These are phyloP conservation scores for Marasmius oreades DNA, from an alignment of 1,284 basidiomycete genomes.

Conservation along the genomic window DNA sequence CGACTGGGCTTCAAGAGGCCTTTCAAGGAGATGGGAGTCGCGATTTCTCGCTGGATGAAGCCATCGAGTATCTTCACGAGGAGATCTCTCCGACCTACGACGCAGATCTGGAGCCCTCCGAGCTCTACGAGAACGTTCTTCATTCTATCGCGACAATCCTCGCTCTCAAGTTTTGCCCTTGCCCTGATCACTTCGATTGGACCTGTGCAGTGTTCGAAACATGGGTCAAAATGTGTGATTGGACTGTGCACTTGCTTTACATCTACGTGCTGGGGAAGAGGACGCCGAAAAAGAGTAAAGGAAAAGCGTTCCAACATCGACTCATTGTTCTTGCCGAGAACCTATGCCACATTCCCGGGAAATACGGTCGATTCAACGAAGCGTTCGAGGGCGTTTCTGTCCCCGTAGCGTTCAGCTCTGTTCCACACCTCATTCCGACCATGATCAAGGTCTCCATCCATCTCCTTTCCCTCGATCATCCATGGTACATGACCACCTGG, in stretches of 20 bases:
- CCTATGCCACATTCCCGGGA: not conserved
- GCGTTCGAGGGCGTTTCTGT: not conserved
- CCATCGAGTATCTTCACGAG: not conserved
- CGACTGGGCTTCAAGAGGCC: not conserved
- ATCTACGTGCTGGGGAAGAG: not conserved
- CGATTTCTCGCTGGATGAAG: not conserved
- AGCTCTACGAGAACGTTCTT: not conserved
- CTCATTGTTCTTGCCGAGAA: not conserved
- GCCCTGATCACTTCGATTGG: not conserved
- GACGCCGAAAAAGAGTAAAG: not conserved
- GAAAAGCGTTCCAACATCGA: not conserved
- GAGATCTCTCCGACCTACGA: not conserved
- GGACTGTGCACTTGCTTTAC: not conserved
- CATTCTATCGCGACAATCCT: not conserved
- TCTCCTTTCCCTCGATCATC: not conserved
- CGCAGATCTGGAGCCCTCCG: not conserved
- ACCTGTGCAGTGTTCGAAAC: not conserved
- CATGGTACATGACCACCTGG: not conserved
- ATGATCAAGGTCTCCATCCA: not conserved
- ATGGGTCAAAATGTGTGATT: not conserved
- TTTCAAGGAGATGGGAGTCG: not conserved
- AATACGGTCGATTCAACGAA: not conserved
- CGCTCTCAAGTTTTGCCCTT: not conserved
- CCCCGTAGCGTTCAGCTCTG: not conserved
- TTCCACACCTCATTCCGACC: not conserved